A percentile compares a stretch with the other conserved stretches of the same genome.
These are phyloP conservation scores for Rosellinia necatrix DNA, from an alignment of 2,329 filamentous ascomycete genomes.

Conservation along the genomic window DNA sequence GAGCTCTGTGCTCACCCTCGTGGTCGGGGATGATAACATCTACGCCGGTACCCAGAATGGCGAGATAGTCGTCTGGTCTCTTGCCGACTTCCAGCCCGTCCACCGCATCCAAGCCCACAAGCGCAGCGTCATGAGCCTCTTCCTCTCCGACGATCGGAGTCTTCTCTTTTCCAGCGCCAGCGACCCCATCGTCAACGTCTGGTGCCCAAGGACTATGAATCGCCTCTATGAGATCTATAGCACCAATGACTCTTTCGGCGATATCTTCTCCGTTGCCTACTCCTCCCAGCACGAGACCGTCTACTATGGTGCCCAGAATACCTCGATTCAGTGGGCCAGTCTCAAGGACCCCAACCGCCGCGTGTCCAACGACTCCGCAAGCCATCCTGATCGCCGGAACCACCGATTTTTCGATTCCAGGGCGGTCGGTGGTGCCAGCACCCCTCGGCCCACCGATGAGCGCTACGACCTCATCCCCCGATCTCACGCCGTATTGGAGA, in stretches of 20 bases:
- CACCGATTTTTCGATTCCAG: slow-evolving; percentile 93
- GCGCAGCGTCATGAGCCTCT: slow-evolving; percentile 85
- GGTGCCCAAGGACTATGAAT: slow-evolving; percentile 77
- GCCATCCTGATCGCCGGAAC: slow-evolving; percentile 75
- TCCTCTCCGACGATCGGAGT: slow-evolving; percentile 73
- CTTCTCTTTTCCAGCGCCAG: slow-evolving; percentile 91
- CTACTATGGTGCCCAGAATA: slow-evolving; percentile 93
- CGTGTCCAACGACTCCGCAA: slow-evolving; percentile 65
- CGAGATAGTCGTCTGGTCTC: slow-evolving; percentile 89
- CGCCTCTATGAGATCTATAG: slow-evolving; percentile 90
- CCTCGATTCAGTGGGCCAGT: slow-evolving; percentile 90
- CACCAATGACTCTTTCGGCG: slow-evolving; percentile 85
- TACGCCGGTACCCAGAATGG: slow-evolving; percentile 94
- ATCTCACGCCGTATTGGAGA: slow-evolving; percentile 69
- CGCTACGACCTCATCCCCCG: slow-evolving; percentile 59
- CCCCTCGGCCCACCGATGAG: slow-evolving; percentile 71
- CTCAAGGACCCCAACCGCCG: slow-evolving; percentile 66
- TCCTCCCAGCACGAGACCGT: slow-evolving; percentile 78
- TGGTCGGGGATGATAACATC: slow-evolving; percentile 77
- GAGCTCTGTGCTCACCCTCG: slow-evolving; percentile 81
- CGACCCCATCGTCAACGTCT: slow-evolving; percentile 93
- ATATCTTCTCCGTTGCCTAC: slow-evolving; percentile 94
- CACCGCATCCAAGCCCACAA: slow-evolving; percentile 85
- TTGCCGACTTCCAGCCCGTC: slow-evolving; percentile 83
- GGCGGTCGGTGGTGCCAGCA: slow-evolving; percentile 79